These are phyloP conservation scores for Allomyces javanicus DNA, from an alignment of 192 early-diverging fungal species.

Conservation along the genomic window DNA sequence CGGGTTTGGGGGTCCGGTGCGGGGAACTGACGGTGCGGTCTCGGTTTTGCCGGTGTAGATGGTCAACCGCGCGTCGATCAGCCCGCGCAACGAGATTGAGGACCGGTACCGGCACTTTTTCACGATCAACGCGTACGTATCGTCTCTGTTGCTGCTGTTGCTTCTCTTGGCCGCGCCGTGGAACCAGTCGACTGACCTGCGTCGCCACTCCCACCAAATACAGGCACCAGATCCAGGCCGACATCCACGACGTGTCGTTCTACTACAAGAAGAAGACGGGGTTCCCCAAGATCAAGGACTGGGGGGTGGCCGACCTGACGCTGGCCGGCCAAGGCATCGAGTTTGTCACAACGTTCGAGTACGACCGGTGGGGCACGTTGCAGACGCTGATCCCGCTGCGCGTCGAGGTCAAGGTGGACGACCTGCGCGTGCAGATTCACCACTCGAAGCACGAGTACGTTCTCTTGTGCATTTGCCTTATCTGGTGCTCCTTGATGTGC, in stretches of 20 bases:
- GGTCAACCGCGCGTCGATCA: not conserved
- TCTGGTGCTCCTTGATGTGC: too few relatives aligned
- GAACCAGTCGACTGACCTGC: too few relatives aligned
- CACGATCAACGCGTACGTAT: not conserved
- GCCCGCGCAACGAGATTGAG: not conserved
- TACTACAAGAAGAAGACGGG: constrained; percentile 30
- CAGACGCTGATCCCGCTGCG: constrained; percentile 15
- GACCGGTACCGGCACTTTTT: not conserved
- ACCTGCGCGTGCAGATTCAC: constrained; percentile 13
- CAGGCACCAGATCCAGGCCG: constrained; percentile 16
- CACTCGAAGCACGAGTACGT: constrained; percentile 26
- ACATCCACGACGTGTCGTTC: constrained; percentile 35
- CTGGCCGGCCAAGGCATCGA: constrained; percentile 18
- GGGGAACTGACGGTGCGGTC: too few relatives aligned
- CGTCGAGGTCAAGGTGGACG: constrained; percentile 19
- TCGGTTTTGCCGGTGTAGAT: not conserved
- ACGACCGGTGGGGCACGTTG: constrained; percentile 8
- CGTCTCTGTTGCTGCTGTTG: too few relatives aligned
- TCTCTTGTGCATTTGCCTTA: not conserved
- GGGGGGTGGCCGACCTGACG: constrained; percentile 23
- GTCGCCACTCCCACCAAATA: too few relatives aligned
- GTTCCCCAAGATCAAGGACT: constrained; percentile 22
- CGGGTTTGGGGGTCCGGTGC: too few relatives aligned
- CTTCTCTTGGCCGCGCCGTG: too few relatives aligned
- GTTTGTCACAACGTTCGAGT: constrained; percentile 5